Evolutionary conservation across 176 grass and related monocot species (phyloP).

Genomic region (Zoysia japonica): DNA sequence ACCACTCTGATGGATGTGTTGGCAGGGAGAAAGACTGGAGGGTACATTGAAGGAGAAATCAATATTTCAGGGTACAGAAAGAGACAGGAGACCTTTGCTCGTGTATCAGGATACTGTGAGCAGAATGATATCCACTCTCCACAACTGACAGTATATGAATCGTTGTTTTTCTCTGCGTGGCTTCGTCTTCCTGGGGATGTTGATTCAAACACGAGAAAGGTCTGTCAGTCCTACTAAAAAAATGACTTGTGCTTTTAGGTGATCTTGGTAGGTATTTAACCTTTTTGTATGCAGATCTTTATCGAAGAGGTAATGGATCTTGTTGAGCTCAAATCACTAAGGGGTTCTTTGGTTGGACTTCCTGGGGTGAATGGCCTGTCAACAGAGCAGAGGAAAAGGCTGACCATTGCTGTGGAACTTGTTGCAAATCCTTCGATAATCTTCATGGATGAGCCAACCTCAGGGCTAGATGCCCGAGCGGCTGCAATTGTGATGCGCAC

Average conservation of each 20-base stretch:
- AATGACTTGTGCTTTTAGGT: too few species aligned
- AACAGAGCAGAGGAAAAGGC: constrained; percentile 85
- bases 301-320: constrained; percentile 90
- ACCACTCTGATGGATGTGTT: constrained; percentile 96
- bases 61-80: constrained; percentile 84
- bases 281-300: constrained; percentile 59
- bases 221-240: constrained; percentile 9
- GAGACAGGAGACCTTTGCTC: constrained; percentile 93
- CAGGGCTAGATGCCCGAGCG: constrained; percentile 85
- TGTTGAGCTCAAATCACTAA: constrained; percentile 72
- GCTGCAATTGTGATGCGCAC: constrained; percentile 93
- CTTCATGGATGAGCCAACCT: constrained; percentile 93
- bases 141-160: constrained; percentile 79
- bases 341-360: constrained; percentile 70
- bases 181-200: constrained; percentile 78
- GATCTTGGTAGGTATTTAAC: constrained; percentile 9
- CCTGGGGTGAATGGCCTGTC: constrained; percentile 82
- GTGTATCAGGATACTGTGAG: constrained; percentile 91
- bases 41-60: constrained; percentile 80
- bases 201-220: constrained; percentile 67
- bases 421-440: constrained; percentile 90
- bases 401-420: constrained; percentile 88
- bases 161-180: constrained; percentile 83
- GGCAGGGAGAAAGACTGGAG: constrained; percentile 85
- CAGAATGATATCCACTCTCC: constrained; percentile 93